These are phyloP conservation scores for Allium sativum DNA, from an alignment of 106 monocot genomes.

Conservation along the genomic window DNA sequence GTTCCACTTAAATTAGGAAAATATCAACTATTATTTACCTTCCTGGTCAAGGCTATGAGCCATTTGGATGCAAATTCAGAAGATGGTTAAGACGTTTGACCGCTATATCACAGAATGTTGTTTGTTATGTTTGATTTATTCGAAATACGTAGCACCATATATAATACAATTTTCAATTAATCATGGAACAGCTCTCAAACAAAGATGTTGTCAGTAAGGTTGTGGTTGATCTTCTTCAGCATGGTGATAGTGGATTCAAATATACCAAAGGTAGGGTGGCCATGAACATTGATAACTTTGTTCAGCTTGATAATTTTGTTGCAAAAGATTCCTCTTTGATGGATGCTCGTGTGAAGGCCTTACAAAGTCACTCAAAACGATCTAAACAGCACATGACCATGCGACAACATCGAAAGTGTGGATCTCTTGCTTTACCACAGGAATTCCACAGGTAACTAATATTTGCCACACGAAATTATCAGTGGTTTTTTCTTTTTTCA, in stretches of 20 bases:
- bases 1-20: no score
- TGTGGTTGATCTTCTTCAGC: conserved; percentile 60
- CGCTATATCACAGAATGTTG: no score
- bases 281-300: conserved; percentile 49
- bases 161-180: neutral
- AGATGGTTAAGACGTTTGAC: no score
- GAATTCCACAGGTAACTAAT: conserved; percentile 22
- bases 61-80: no score
- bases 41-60: no score
- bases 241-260: conserved; percentile 55
- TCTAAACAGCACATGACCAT: conserved; percentile 74
- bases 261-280: conserved; percentile 34
- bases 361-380: conserved; percentile 60
- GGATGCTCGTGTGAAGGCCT: conserved; percentile 46
- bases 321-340: conserved; percentile 17
- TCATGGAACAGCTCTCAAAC: conserved; percentile 27
- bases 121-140: neutral
- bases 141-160: neutral
- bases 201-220: conserved; percentile 36
- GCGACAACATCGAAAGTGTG: conserved; percentile 64
- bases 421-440: conserved; percentile 57
- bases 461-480: no score
- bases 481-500: no score
- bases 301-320: conserved; percentile 77
- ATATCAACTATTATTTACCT: no score